phyloP scores from a whole-genome alignment of 2,329 filamentous ascomycete genomes.

The Fusarium graminum region DNA sequence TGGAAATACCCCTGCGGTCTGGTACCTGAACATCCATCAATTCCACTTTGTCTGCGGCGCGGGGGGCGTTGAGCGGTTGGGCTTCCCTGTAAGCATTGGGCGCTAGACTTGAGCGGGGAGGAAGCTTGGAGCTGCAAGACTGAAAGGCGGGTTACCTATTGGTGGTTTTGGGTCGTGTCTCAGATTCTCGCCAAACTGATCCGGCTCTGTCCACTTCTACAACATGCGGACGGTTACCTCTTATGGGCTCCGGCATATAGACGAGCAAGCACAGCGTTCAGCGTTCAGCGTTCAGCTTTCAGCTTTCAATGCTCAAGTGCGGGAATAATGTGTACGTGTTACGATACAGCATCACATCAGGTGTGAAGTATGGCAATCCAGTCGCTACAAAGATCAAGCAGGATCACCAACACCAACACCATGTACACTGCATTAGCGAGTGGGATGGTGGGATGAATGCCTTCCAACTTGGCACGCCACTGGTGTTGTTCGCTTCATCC shows the following conservation, averaged over 20 bases:
- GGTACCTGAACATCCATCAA: constrained; percentile 24
- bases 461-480: not conserved
- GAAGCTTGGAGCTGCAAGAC: constrained; percentile 24
- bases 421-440: constrained; percentile 14
- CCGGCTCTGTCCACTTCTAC: constrained; percentile 2
- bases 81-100: constrained; percentile 26
- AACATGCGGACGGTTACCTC: constrained; percentile 27
- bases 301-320: not conserved
- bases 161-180: constrained; percentile 38
- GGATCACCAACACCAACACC: not conserved
- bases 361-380: constrained; percentile 1
- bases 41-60: constrained; percentile 14
- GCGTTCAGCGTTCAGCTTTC: not conserved
- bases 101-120: constrained; percentile 22
- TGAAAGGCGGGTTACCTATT: constrained; percentile 30
- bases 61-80: constrained; percentile 31
- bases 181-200: constrained; percentile 33
- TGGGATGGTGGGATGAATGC: constrained; percentile 28
- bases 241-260: constrained; percentile 13
- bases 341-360: not conserved
- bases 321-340: not conserved
- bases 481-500: not conserved
- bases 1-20: constrained; percentile 26
- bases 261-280: not conserved
- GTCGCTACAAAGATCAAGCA: constrained; percentile 1